Base-by-base conservation (phyloP, 768 basidiomycete genomes). In the Calocybe gangraenosa region DNA sequence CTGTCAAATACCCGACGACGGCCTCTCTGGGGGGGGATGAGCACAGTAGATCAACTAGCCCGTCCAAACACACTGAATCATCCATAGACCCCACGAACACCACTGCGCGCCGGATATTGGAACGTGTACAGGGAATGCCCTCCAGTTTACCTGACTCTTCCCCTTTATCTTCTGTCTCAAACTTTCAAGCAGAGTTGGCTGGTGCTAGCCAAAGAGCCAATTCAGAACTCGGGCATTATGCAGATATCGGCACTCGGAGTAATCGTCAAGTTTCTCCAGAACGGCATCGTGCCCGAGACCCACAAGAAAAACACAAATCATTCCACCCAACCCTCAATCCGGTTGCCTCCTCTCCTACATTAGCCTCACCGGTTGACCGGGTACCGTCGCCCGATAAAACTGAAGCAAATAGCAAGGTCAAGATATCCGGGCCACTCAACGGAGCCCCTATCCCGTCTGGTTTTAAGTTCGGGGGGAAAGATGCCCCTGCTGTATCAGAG, bases 391-490 rank as follows among this genome's bases (percentile, higher is more conserved):
- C 76, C 37, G 78, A 74, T 51, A 78, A 75, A 53, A 67, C 66
- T 6, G 83, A 86, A 46, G 59, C 61, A 20, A 73, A 73, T 38
- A 71, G 74, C 20, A 87, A 84, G 61, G 80, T 83, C 39, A 92
- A 93, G 66, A 96, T 97, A 40, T 94, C 92, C 14, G 89, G 81
- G 1, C 94, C 93, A 25, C 72, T 92, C 60, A 84, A 84, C 47
- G 92, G 90, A 7, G 79, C 80, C 11, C 88, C 85, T 34, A 87
- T 95, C 30, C 92, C 92, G 3, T 77, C 80, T 25, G 92, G 92
- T 0, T 91, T 85, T 74, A 94, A 93, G 65, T 97, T 94, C 58
- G 91, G 87, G 9, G 70, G 77, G 37, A 92, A 92, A 65, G 88
- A 86, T 41, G 50, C 62, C 2, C 63, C 75, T 37, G 60, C 74